These are phyloP conservation scores for Polyporus arcularius DNA, from an alignment of 768 basidiomycete genomes.

Conservation along the genomic window DNA sequence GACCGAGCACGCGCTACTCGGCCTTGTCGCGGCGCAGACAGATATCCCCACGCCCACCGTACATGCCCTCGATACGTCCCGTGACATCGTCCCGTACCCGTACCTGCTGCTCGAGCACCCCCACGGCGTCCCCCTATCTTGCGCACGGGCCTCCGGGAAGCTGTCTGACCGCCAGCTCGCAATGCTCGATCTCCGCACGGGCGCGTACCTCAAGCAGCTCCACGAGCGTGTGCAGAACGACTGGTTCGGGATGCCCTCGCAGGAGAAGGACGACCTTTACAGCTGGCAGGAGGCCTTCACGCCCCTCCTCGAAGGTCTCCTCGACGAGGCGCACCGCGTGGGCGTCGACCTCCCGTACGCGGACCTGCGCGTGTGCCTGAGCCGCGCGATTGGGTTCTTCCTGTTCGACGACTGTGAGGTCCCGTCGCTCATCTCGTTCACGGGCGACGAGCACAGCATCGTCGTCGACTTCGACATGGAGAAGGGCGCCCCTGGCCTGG, in stretches of 20 bases:
- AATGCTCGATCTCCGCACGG: conserved; percentile 61
- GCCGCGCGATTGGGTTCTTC: conserved; percentile 72
- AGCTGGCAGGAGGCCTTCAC: conserved; percentile 82
- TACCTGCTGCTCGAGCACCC: conserved; percentile 53
- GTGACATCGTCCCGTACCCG: conserved; percentile 45
- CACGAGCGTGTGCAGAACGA: conserved; percentile 72
- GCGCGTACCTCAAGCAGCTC: conserved; percentile 59
- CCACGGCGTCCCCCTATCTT: conserved; percentile 37
- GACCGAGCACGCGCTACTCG: conserved; percentile 25
- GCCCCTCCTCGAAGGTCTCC: conserved; percentile 52
- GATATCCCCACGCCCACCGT: conserved; percentile 52
- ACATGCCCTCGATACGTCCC: conserved; percentile 48
- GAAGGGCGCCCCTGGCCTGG: conserved; percentile 15
- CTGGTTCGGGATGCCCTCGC: conserved; percentile 62
- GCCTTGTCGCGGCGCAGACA: conserved; percentile 27
- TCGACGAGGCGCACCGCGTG: conserved; percentile 43
- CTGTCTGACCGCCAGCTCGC: conserved; percentile 39
- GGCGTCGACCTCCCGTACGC: conserved; percentile 26
- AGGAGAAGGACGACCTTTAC: conserved; percentile 41
- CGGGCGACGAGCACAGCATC: conserved; percentile 59
- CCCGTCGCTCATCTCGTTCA: conserved; percentile 66
- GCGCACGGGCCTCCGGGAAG: conserved; percentile 38
- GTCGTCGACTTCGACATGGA: conserved; percentile 43
- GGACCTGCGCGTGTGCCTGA: conserved; percentile 45
- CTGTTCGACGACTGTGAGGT: conserved; percentile 79